A percentile compares a stretch with the other conserved stretches of the same genome.
Evolutionary conservation across 2,329 filamentous ascomycete species (phyloP).

Genomic region (Escovopsis sp.): DNA sequence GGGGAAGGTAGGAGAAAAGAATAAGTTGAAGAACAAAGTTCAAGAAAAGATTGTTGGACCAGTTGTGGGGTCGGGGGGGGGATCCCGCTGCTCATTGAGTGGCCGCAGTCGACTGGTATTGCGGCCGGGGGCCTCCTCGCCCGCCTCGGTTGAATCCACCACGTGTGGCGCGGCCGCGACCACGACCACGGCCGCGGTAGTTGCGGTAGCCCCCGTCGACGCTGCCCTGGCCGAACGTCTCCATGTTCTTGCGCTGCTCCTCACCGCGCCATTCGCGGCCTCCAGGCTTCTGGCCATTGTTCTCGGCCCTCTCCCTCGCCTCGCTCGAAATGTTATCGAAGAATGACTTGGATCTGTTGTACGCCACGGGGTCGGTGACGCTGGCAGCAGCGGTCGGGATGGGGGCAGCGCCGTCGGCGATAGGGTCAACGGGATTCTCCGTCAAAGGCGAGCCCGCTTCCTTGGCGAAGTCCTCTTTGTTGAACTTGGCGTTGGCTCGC

Average conservation of each 20-base stretch:
- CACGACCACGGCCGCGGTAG: conserved; percentile 66
- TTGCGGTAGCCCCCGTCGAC: conserved; percentile 70
- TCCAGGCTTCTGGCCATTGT: conserved; percentile 49
- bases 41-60: no score
- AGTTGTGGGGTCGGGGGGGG: no score
- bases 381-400: conserved; percentile 2
- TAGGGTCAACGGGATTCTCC: conserved; percentile 30
- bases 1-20: no score
- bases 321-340: conserved; percentile 98
- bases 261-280: conserved; percentile 82
- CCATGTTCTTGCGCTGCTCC: conserved; percentile 89
- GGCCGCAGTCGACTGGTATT: conserved; percentile 15
- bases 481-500: conserved; percentile 31
- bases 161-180: conserved; percentile 40
- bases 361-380: conserved; percentile 29
- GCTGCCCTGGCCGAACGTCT: conserved; percentile 93
- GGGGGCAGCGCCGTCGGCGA: conserved; percentile 14
- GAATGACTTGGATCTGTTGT: conserved; percentile 83
- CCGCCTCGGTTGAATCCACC: conserved; percentile 25
- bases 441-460: conserved; percentile 62
- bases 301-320: conserved; percentile 71
- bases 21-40: no score
- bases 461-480: conserved; percentile 50
- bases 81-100: conserved; percentile 8
- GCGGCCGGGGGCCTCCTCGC: conserved; percentile 20